Evolutionary conservation across 306 rosid species (phyloP).

Genomic region (Carpinus fangiana): DNA sequence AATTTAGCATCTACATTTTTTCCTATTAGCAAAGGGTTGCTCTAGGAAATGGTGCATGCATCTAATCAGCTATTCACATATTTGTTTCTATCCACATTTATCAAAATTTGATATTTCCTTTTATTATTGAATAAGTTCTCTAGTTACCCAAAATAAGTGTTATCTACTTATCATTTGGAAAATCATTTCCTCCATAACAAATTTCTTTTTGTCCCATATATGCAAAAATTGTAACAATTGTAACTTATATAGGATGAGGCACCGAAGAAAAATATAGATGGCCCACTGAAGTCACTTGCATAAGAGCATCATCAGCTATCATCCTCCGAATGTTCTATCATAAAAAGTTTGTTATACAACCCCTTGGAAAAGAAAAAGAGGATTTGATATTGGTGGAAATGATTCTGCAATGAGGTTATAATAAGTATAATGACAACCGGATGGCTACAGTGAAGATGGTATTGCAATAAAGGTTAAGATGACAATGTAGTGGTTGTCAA

Average conservation of each 20-base stretch:
- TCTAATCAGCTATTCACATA: background rate
- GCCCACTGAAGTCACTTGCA: background rate
- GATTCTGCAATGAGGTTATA: background rate
- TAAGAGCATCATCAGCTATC: background rate
- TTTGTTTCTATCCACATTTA: background rate
- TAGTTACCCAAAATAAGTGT: background rate
- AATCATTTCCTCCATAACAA: background rate
- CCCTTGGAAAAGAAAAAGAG: background rate
- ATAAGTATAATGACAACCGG: background rate
- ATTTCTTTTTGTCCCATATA: background rate
- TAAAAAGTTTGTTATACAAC: background rate
- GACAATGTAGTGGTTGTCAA: background rate
- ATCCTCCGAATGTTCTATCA: background rate
- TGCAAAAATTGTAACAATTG: background rate
- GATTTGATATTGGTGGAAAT: background rate
- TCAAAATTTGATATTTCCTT: background rate
- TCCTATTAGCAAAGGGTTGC: background rate
- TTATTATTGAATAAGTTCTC: background rate
- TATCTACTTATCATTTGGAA: background rate
- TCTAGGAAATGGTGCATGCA: background rate
- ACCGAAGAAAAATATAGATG: background rate
- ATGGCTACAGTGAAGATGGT: background rate
- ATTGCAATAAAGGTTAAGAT: background rate
- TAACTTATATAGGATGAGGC: background rate
- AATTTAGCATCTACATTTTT: background rate